Evolutionary conservation across 1,284 basidiomycete species (phyloP).

Genomic region (Rhodofomes roseus): DNA sequence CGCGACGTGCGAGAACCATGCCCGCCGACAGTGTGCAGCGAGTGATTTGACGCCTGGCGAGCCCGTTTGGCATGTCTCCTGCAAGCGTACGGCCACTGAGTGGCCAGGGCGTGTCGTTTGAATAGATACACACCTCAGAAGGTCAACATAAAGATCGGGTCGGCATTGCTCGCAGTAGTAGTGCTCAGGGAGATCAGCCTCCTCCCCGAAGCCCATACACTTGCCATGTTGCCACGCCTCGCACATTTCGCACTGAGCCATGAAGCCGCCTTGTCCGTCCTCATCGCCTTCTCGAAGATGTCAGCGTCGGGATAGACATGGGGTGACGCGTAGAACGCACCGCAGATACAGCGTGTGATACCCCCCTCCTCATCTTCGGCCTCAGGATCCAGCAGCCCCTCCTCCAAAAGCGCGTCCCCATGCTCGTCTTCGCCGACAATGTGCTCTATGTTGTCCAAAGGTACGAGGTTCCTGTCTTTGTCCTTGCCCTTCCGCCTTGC

Average conservation of each 20-base stretch:
- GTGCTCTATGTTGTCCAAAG: slow-evolving; percentile 24
- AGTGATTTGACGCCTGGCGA: slow-evolving; percentile 62
- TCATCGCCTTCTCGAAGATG: slow-evolving; percentile 21
- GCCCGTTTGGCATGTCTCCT: slow-evolving; percentile 62
- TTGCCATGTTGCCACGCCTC: slow-evolving; percentile 98
- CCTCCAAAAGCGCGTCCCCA: slow-evolving; percentile 29
- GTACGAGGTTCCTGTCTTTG: slow-evolving; percentile 43
- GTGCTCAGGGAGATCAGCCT: slow-evolving; percentile 77
- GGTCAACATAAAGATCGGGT: slow-evolving; percentile 80
- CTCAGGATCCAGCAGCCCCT: slow-evolving; percentile 31
- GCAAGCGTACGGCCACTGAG: slow-evolving; percentile 1
- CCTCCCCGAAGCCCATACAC: slow-evolving; percentile 91
- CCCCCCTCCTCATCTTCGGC: slow-evolving; percentile 66
- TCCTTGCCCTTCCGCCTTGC: slow-evolving; percentile 56
- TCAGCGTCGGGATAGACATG: slow-evolving; percentile 14
- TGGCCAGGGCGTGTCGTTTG: slow-evolving; percentile 9
- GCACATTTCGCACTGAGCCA: slow-evolving; percentile 98
- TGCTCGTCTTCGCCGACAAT: slow-evolving; percentile 16
- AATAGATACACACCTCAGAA: slow-evolving; percentile 59
- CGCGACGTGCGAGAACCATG: slow-evolving; percentile 59
- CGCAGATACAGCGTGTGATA: slow-evolving; percentile 93
- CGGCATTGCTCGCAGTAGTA: slow-evolving; percentile 95
- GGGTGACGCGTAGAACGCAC: slow-evolving; percentile 43
- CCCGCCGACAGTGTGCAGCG: slow-evolving; percentile 34
- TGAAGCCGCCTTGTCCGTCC: slow-evolving; percentile 74